These are phyloP conservation scores for Cercophora sp. DNA, from an alignment of 495 filamentous ascomycete genomes.

Conservation along the genomic window DNA sequence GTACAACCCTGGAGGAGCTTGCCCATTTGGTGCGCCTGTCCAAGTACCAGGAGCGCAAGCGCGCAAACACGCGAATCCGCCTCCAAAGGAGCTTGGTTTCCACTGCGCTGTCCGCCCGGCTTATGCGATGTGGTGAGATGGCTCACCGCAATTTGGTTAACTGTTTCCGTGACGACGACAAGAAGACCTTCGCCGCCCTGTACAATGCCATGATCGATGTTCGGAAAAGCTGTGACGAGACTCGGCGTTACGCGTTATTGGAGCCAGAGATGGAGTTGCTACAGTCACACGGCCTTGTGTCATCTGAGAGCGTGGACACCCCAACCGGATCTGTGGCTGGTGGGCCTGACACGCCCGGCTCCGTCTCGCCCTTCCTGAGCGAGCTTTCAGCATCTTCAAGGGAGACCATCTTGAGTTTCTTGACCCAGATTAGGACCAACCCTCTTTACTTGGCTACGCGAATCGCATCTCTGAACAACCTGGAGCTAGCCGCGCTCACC, in stretches of 20 bases:
- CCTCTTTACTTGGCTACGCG: conserved; percentile 81
- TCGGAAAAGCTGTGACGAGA: conserved; percentile 75
- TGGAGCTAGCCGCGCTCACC: conserved; percentile 70
- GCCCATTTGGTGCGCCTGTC: conserved; percentile 66
- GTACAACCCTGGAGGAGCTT: conserved; percentile 66
- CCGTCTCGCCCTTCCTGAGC: conserved; percentile 68
- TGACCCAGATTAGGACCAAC: conserved; percentile 78
- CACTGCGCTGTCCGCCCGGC: conserved; percentile 73
- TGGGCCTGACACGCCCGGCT: conserved; percentile 35
- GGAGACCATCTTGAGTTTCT: conserved; percentile 70
- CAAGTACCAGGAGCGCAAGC: conserved; percentile 70
- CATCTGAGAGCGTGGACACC: conserved; percentile 43
- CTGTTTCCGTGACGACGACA: conserved; percentile 83
- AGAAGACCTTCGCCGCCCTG: conserved; percentile 77
- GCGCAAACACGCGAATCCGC: conserved; percentile 60
- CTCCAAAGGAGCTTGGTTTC: conserved; percentile 65
- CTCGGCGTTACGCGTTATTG: conserved; percentile 61
- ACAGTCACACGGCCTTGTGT: conserved; percentile 40
- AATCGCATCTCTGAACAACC: conserved; percentile 63
- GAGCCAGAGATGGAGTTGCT: conserved; percentile 63
- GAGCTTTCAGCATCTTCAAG: conserved; percentile 73
- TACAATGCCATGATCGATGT: conserved; percentile 89
- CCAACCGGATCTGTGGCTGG: conserved; percentile 35
- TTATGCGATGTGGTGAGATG: conserved; percentile 72
- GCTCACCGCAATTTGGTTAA: conserved; percentile 83